phyloP scores from a whole-genome alignment of 805 yeast genomes.

The Zygotorulaspora danielsina region DNA sequence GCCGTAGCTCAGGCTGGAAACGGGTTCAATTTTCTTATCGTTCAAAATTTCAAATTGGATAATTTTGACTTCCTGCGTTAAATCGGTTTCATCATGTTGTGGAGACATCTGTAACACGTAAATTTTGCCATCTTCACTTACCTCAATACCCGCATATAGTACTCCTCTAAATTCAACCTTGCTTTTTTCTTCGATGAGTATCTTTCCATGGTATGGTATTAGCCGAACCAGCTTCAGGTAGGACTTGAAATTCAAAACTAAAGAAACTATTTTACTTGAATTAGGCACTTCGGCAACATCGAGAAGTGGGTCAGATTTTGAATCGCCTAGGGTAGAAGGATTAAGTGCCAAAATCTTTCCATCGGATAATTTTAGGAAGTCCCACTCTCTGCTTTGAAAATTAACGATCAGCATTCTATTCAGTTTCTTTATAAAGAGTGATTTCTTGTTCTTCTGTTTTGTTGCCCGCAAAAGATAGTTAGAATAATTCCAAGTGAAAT shows the following conservation, averaged over 20 bases:
- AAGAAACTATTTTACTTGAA: conserved; percentile 1
- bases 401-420: conserved; percentile 29
- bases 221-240: conserved; percentile 19
- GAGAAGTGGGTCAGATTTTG: conserved; percentile 3
- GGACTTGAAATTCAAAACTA: conserved; percentile 16
- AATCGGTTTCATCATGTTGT: neutral
- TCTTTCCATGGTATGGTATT: conserved; percentile 16
- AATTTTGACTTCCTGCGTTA: conserved; percentile 2
- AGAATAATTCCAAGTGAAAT: conserved; percentile 21
- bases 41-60: conserved; percentile 3
- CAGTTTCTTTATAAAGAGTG: conserved; percentile 20
- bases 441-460: conserved; percentile 22
- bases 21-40: conserved; percentile 2
- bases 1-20: neutral
- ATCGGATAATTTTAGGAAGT: conserved; percentile 27
- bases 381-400: conserved; percentile 23
- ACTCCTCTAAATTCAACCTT: conserved; percentile 5
- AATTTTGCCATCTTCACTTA: conserved; percentile 10
- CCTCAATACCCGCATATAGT: conserved; percentile 6
- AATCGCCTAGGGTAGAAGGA: conserved; percentile 11
- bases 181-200: conserved; percentile 10
- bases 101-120: conserved; percentile 6
- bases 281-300: conserved; percentile 15
- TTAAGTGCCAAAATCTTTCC: conserved; percentile 25
- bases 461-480: conserved; percentile 27